phyloP scores from a whole-genome alignment of 805 yeast genomes.

The Myxozyma nipponensis region DNA sequence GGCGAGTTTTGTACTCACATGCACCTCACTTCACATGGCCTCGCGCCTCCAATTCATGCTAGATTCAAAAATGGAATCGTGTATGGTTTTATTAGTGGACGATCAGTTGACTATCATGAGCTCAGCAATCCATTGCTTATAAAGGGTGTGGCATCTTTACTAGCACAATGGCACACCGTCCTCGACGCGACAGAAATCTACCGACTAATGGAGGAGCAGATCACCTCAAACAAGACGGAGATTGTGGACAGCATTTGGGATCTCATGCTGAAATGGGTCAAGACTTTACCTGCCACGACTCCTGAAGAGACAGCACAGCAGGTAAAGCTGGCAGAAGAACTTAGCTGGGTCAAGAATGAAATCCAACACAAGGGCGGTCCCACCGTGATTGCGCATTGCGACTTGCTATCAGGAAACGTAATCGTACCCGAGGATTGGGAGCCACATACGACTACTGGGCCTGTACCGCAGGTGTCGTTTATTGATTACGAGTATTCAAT shows the following conservation, averaged over 20 bases:
- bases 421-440: slow-evolving; percentile 50
- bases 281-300: slow-evolving; percentile 50
- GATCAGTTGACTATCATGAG: slow-evolving; percentile 55
- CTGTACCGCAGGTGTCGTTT: slow-evolving; percentile 44
- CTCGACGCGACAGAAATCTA: slow-evolving; percentile 48
- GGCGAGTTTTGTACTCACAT: slow-evolving; percentile 65
- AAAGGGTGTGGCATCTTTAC: slow-evolving; percentile 57
- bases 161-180: slow-evolving; percentile 66
- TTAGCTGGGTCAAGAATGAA: slow-evolving; percentile 50
- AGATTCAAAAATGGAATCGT: slow-evolving; percentile 69
- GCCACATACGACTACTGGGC: slow-evolving; percentile 12
- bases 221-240: slow-evolving; percentile 43
- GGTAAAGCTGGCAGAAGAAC: slow-evolving; percentile 47
- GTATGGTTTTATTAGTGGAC: slow-evolving; percentile 65
- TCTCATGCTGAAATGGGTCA: slow-evolving; percentile 58
- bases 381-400: slow-evolving; percentile 64
- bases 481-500: slow-evolving; percentile 72
- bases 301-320: slow-evolving; percentile 34
- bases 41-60: slow-evolving; percentile 68
- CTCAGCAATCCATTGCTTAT: slow-evolving; percentile 47
- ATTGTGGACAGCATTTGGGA: slow-evolving; percentile 51
- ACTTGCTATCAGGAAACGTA: slow-evolving; percentile 68
- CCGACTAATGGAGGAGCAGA: slow-evolving; percentile 24
- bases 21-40: slow-evolving; percentile 52
- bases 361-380: slow-evolving; percentile 47